Conservation (phyloP, 2,329 filamentous ascomycete species). For the Colletotrichum sp. region DNA sequence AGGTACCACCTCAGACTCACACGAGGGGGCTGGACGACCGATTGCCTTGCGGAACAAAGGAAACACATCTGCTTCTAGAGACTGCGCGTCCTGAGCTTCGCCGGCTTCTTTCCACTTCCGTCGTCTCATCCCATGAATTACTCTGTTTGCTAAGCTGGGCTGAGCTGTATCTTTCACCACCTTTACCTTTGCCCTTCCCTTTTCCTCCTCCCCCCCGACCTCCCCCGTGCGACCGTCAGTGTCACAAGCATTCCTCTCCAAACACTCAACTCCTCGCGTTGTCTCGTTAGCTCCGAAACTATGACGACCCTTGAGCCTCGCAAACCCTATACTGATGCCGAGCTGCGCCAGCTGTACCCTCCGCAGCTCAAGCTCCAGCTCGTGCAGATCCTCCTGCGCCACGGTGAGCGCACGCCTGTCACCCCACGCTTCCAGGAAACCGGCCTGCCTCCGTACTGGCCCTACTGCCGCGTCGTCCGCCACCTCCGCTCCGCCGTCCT, state of each 20-base stretch:
- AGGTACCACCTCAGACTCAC: not conserved
- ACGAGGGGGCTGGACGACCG: not conserved
- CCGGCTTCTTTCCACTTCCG: not conserved
- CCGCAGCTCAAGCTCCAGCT: slow-evolving; percentile 80
- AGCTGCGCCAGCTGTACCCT: slow-evolving; percentile 84
- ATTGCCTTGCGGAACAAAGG: not conserved
- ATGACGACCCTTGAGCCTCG: slow-evolving; percentile 85
- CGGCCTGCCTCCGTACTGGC: slow-evolving; percentile 76
- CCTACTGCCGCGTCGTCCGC: slow-evolving; percentile 83
- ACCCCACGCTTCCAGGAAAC: slow-evolving; percentile 86
- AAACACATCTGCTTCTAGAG: not conserved
- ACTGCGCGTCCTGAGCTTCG: not conserved
- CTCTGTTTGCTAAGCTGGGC: not conserved
- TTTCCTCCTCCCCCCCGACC: not conserved
- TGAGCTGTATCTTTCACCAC: not conserved
- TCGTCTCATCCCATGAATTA: not conserved
- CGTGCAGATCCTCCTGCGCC: slow-evolving; percentile 85
- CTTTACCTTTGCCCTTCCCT: not conserved
- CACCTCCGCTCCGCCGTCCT: slow-evolving; percentile 66
- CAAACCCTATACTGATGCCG: slow-evolving; percentile 77
- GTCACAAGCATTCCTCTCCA: slow-evolving; percentile 13
- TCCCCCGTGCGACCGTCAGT: not conserved
- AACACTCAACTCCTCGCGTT: not conserved
- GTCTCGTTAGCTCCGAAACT: slow-evolving; percentile 2
- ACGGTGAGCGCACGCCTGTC: slow-evolving; percentile 85